phyloP scores from a whole-genome alignment of 768 basidiomycete genomes.

The Daedaleopsis sinensis region DNA sequence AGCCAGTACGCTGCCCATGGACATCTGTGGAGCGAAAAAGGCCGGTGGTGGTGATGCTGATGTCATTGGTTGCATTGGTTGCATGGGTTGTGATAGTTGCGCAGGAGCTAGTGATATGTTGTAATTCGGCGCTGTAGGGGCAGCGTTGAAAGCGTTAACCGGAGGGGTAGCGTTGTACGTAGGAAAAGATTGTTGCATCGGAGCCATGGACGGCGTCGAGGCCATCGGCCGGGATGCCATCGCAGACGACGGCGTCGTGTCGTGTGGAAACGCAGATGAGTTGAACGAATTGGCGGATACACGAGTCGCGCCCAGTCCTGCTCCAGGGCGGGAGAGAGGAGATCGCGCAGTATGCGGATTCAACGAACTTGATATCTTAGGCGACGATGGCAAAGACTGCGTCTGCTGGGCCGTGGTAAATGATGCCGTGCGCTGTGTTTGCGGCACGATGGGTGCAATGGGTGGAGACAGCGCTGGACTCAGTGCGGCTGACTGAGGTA shows the following conservation, averaged over 20 bases:
- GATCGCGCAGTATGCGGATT: conserved; percentile 15
- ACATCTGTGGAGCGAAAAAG: conserved; percentile 25
- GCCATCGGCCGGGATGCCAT: not conserved
- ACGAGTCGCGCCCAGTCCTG: conserved; percentile 42
- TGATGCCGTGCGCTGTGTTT: conserved; percentile 12
- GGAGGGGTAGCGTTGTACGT: conserved; percentile 16
- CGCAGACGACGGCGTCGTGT: conserved; percentile 11
- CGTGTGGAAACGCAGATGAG: conserved; percentile 27
- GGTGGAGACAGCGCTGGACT: conserved; percentile 34
- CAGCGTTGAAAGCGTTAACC: conserved; percentile 34
- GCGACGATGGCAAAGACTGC: conserved; percentile 44
- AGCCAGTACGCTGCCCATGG: conserved; percentile 56
- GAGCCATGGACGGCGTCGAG: conserved; percentile 3
- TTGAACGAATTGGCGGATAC: conserved; percentile 40
- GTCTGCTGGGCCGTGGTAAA: conserved; percentile 26
- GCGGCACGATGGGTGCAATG: conserved; percentile 7
- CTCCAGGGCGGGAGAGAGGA: conserved; percentile 14
- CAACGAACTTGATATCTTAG: conserved; percentile 30
- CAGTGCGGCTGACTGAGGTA: conserved; percentile 21
- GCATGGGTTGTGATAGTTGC: conserved; percentile 1
- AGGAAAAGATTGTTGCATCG: conserved; percentile 9
- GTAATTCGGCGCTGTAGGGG: conserved; percentile 47
- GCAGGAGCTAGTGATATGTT: conserved; percentile 47
- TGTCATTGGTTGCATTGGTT: conserved; percentile 27
- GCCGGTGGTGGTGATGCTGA: conserved; percentile 29